Conservation (phyloP, 164 flowering plant species). For the Umbellularia californica region DNA sequence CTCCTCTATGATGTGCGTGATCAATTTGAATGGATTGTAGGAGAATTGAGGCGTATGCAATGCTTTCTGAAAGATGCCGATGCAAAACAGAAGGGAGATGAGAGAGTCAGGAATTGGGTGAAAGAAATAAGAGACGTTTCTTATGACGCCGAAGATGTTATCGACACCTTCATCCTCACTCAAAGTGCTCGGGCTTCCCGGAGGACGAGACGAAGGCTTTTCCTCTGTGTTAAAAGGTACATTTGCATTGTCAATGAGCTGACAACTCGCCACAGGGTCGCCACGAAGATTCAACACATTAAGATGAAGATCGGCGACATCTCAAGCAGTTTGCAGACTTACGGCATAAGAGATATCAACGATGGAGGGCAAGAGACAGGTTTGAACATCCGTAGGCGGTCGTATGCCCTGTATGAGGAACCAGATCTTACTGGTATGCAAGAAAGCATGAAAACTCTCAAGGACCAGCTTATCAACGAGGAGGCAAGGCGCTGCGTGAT, state of each 20-base stretch:
- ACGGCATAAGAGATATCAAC: conserved; percentile 1
- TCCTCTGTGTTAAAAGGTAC: background rate
- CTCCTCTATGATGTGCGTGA: conserved; percentile 15
- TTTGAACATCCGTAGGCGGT: background rate
- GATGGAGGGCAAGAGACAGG: background rate
- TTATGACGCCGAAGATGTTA: conserved; percentile 16
- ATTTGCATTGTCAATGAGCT: background rate
- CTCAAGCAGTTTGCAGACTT: conserved; percentile 1
- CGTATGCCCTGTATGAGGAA: background rate
- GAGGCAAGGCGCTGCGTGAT: conserved; percentile 11
- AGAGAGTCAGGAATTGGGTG: conserved; percentile 18
- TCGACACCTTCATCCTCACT: conserved; percentile 14
- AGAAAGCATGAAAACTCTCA: conserved; percentile 9
- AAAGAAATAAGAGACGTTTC: conserved; percentile 16
- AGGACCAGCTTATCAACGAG: conserved; percentile 9
- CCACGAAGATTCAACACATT: conserved; percentile 4
- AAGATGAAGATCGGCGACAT: background rate
- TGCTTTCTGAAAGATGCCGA: conserved; percentile 31
- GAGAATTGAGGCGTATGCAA: conserved; percentile 24
- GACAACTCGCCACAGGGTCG: background rate
- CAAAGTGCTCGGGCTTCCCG: background rate
- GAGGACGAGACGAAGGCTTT: background rate
- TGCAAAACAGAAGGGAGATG: conserved; percentile 4
- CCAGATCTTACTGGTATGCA: conserved; percentile 13
- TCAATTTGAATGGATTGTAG: conserved; percentile 13